Conservation (phyloP, 768 basidiomycete species). For the Trametopsis cervina region DNA sequence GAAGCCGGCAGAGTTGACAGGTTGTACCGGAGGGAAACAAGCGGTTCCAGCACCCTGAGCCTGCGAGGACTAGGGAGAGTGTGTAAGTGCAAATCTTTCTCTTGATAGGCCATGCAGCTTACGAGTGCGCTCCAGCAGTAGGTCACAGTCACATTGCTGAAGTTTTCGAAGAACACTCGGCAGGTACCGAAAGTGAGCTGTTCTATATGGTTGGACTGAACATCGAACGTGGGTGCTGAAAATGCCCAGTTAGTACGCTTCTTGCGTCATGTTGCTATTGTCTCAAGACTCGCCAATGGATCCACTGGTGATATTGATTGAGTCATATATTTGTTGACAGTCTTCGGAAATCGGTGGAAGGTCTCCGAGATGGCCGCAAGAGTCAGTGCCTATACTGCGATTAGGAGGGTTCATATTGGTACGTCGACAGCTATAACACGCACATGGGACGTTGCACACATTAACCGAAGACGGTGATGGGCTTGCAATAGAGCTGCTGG, state of each 20-base stretch:
- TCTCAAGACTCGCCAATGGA: background rate
- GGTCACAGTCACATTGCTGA: constrained; percentile 11
- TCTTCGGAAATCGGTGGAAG: constrained; percentile 7
- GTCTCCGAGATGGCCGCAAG: constrained; percentile 3
- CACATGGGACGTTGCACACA: constrained; percentile 17
- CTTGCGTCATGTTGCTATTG: background rate
- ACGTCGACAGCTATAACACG: background rate
- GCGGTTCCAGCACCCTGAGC: constrained; percentile 5
- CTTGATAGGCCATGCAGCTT: background rate
- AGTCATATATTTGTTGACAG: constrained; percentile 3
- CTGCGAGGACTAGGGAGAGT: constrained; percentile 7
- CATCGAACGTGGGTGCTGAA: constrained; percentile 15
- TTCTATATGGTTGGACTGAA: constrained; percentile 12
- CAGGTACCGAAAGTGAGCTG: constrained; percentile 20
- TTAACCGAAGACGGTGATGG: constrained; percentile 5
- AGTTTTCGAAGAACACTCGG: constrained; percentile 21
- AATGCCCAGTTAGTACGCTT: background rate
- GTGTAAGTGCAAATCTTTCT: too few relatives aligned
- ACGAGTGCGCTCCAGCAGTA: constrained; percentile 19
- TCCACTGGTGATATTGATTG: constrained; percentile 1
- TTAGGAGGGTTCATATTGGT: background rate
- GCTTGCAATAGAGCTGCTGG: background rate
- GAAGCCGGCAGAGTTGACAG: constrained; percentile 9
- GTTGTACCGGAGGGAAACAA: constrained; percentile 8
- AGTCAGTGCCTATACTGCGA: constrained; percentile 1